Evolutionary conservation across 2,329 filamentous ascomycete genomes (phyloP).

Genomic region (Penicillium sp.): DNA sequence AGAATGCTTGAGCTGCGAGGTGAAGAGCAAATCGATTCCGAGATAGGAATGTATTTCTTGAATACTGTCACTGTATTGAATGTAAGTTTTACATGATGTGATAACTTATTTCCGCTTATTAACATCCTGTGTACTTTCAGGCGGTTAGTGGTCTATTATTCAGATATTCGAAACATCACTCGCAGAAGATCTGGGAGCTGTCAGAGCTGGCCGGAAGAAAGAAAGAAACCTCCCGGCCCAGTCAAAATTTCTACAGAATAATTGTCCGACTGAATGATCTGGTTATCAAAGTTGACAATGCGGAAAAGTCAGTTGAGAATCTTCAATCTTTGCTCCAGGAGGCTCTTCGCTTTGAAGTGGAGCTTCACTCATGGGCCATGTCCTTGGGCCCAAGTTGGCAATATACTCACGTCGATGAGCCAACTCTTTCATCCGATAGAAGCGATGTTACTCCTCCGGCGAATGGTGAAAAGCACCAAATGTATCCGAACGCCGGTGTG

Average conservation of each 20-base stretch:
- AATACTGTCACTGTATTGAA: constrained; percentile 9
- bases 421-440: background rate
- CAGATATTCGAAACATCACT: constrained; percentile 3
- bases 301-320: background rate
- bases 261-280: constrained; percentile 17
- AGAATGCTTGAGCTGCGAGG: constrained; percentile 21
- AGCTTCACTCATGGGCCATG: constrained; percentile 16
- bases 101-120: too few relatives aligned
- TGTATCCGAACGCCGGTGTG: constrained; percentile 21
- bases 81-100: constrained; percentile 1
- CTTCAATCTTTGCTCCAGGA: constrained; percentile 1
- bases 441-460: background rate
- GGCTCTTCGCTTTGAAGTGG: constrained; percentile 17
- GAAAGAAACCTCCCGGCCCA: background rate
- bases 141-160: constrained; percentile 16
- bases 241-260: constrained; percentile 19
- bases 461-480: constrained; percentile 18
- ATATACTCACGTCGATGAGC: background rate
- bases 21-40: constrained; percentile 11
- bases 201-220: constrained; percentile 9
- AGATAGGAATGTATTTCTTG: constrained; percentile 11
- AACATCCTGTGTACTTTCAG: too few relatives aligned
- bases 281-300: constrained; percentile 6
- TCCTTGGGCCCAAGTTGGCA: constrained; percentile 12
- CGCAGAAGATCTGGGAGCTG: constrained; percentile 10